Evolutionary conservation across 257 asterid genomes (phyloP), one percentile per base, ranked within the genome.

Genomic region (Nicotiana paniculata): DNA sequence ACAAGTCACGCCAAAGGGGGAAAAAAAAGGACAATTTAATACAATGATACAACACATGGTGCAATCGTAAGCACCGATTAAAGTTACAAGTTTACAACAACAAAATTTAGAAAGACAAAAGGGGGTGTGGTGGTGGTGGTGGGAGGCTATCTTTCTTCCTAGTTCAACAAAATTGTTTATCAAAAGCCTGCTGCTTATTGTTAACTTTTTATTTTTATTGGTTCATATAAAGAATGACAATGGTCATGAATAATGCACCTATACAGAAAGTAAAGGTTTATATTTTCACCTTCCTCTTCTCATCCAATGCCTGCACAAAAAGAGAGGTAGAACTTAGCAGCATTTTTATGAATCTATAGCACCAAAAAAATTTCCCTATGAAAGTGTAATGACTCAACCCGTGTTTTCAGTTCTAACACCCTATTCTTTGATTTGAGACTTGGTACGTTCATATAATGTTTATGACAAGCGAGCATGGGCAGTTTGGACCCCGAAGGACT

Each of bases 261-360:
- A 83, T 82, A 32, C 43, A 9, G 86, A 82, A 82, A 61, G 82
- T 30, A 51, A 78, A 7, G 46, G 67, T 74, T 90, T 89, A 92
- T 39, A 87, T 92, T 88, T 92, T 93, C 64, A 88, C 91, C 88
- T 92, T 95, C 89, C 97, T 89, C 87, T 91, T 95, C 78, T 95
- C 98, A 62, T 93, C 98, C 77, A 90, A 78, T 39, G 99, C 97
- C 99, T 93, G 95, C 82, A 63, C 51, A 67, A 61, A 85, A 63
- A 72, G 69, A 65, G 59, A 13, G 51, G 13, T 33, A 62, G 5
- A 72, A 67, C 61, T 63, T 18, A 18, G 11, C 24, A 13, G 4
- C 43, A 51, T 2, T 28, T 51, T 21, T 6, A 61, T 30, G 65
- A 30, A 46, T 70, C 55, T 13, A 32, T 59, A 32, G 62, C 33